These are phyloP conservation scores for Suillus decipiens DNA, from an alignment of 768 basidiomycete genomes.

Conservation along the genomic window DNA sequence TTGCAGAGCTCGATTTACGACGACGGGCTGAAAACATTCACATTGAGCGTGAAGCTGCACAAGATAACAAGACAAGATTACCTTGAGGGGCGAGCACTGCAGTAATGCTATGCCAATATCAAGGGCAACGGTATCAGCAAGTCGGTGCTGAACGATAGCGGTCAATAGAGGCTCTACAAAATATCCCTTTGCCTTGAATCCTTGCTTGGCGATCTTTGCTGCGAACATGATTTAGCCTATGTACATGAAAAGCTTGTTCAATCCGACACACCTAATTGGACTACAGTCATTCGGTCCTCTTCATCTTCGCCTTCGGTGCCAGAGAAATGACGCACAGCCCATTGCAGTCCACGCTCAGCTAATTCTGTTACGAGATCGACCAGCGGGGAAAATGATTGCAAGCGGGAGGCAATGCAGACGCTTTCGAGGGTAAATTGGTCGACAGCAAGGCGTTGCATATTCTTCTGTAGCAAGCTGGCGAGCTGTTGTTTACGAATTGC, in stretches of 20 bases:
- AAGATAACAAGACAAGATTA: slow-evolving; percentile 28
- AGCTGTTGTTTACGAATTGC: slow-evolving; percentile 22
- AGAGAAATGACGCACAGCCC: slow-evolving; percentile 51
- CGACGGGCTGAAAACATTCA: slow-evolving; percentile 50
- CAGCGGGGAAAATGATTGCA: slow-evolving; percentile 23
- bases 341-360: slow-evolving; percentile 51
- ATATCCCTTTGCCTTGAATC: slow-evolving; percentile 45
- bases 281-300: slow-evolving; percentile 25
- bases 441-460: slow-evolving; percentile 28
- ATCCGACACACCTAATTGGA: slow-evolving; percentile 40
- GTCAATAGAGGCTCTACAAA: slow-evolving; percentile 73
- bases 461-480: slow-evolving; percentile 27
- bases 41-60: background rate
- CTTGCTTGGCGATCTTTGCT: slow-evolving; percentile 19
- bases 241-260: background rate
- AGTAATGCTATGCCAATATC: slow-evolving; percentile 46
- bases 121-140: slow-evolving; percentile 45
- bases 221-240: slow-evolving; percentile 1
- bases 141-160: slow-evolving; percentile 59
- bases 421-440: slow-evolving; percentile 32
- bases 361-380: slow-evolving; percentile 33
- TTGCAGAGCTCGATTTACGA: slow-evolving; percentile 78
- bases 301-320: slow-evolving; percentile 28
- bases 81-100: slow-evolving; percentile 59
- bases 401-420: slow-evolving; percentile 33